Evolutionary conservation across 192 early-diverging fungal genomes (phyloP), one percentile per base, ranked within the genome.

Genomic region (Backusella mclennaniae): DNA sequence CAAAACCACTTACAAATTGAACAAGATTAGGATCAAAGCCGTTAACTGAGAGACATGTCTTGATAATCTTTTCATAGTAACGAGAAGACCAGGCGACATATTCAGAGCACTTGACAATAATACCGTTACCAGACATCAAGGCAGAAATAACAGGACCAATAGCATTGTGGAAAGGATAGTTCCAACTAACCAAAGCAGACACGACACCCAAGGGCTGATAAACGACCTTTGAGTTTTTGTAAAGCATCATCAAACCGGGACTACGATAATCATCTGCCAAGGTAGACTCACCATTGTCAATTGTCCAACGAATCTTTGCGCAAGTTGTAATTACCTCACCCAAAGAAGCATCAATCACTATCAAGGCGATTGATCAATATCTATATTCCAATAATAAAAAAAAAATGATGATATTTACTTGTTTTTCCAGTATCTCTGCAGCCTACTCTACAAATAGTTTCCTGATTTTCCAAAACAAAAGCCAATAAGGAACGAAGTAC

Each of bases 121-220:
- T 94, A 49, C 91, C 95, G 75, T 96, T 96, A 14, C 95, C 95
- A 17, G 93, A 86, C 79, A 96, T 93, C 19, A 96, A 80, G 0
- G 95, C 92, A 26, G 93, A 90, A 68, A 94, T 93, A 12, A 96
- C 81, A 7, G 94, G 95, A 3, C 92, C 92, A 74, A 96, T 81
- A 0, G 89, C 88, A 69, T 94, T 93, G 76, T 93, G 92, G 83
- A 93, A 91, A 35, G 95, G 95, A 75, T 96, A 96, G 82, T 96
- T 96, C 95, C 95, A 96, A 31, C 89, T 90, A 1, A 96, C 94
- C 73, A 96, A 80, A 26, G 93, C 92, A 12, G 93, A 89, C 2
- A 95, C 91, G 3, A 95, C 92, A 21, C 95, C 95, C 76, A 93
- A 85, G 6, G 95, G 95, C 70, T 89, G 87, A 79, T 94, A 95